Evolutionary conservation across 2,329 filamentous ascomycete genomes (phyloP).

Genomic region (Cladorrhinum sp.): DNA sequence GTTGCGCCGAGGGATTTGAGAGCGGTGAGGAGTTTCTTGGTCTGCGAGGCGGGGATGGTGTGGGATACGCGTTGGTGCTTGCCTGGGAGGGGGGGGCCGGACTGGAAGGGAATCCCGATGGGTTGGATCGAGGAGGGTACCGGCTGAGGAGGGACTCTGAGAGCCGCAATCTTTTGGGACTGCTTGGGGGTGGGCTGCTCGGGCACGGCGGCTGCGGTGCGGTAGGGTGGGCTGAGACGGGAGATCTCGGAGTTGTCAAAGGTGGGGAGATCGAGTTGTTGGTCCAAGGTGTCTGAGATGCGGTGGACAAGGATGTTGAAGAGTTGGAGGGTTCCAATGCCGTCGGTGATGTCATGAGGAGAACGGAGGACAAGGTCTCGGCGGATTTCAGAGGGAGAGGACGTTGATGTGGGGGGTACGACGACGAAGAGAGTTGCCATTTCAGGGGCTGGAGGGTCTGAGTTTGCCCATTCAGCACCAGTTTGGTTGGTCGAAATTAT

Average conservation of each 20-base stretch:
- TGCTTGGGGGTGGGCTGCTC: slow-evolving; percentile 15
- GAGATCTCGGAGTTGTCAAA: slow-evolving; percentile 26
- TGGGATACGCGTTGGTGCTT: slow-evolving; percentile 29
- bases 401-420: slow-evolving; percentile 11
- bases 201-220: slow-evolving; percentile 28
- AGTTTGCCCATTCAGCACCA: slow-evolving; percentile 35
- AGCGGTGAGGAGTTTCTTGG: slow-evolving; percentile 19
- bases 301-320: slow-evolving; percentile 32
- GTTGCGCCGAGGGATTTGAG: slow-evolving; percentile 27
- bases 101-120: slow-evolving; percentile 23
- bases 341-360: slow-evolving; percentile 41
- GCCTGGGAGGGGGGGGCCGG: too few relatives aligned
- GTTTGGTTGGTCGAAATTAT: slow-evolving; percentile 26
- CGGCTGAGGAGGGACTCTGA: too few relatives aligned
- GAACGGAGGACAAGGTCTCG: slow-evolving; percentile 37
- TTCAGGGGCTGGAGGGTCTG: slow-evolving; percentile 33
- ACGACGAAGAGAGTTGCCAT: slow-evolving; percentile 34
- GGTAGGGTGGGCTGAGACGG: slow-evolving; percentile 30
- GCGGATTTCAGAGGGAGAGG: slow-evolving; percentile 10
- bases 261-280: slow-evolving; percentile 11
- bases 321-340: slow-evolving; percentile 37
- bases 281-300: slow-evolving; percentile 26
- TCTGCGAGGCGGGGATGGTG: slow-evolving; percentile 20
- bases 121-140: slow-evolving; percentile 10
- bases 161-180: slow-evolving; percentile 13